Evolutionary conservation across 768 basidiomycete genomes (phyloP), one percentile per base, ranked within the genome.

Genomic region (Leccinum rimulosum): DNA sequence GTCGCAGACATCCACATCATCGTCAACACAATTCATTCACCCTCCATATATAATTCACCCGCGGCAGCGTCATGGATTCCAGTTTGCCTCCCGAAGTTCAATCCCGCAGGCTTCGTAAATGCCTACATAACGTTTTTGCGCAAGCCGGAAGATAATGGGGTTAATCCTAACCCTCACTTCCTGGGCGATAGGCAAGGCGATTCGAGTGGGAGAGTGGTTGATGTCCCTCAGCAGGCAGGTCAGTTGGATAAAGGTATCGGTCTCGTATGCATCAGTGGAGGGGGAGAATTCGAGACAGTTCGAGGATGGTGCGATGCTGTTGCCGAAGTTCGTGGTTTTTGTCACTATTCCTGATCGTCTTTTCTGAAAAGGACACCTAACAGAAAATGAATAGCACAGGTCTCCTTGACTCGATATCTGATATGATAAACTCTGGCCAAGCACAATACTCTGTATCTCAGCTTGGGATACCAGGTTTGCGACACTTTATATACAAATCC

Each of bases 401-500:
- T 33, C 79, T 81, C 3, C 70, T 81, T 10, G 75, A 82, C 57
- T 77, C 80, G 12, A 78, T 91, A 52, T 67, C 75, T 17, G 75
- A 78, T 31, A 78, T 81, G 8, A 80, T 83, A 57, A 65, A 70
- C 31, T 71, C 79, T 48, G 76, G 82, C 52, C 68, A 79, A 43
- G 87, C 86, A 6, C 80, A 84, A 51, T 92, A 91, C 66, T 79
- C 83, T 7, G 83, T 87, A 56, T 85, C 85, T 3, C 87, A 90
- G 56, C 75, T 98, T 11, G 84, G 85, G n/a, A 88, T 96, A 62
- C 93, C 93, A 3, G 95, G 95, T 2, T 75, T 98, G 30, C 84
- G 92, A 31, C 97, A 99, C 72, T 99, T 98, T 69, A 76, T 98
- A 51, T 98, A 98, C 79, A 98, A 98, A 75, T 93, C 91, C 10